Evolutionary conservation across 2,329 filamentous ascomycete genomes (phyloP), one percentile per base, ranked within the genome.

Genomic region (Trichoderma sp.): DNA sequence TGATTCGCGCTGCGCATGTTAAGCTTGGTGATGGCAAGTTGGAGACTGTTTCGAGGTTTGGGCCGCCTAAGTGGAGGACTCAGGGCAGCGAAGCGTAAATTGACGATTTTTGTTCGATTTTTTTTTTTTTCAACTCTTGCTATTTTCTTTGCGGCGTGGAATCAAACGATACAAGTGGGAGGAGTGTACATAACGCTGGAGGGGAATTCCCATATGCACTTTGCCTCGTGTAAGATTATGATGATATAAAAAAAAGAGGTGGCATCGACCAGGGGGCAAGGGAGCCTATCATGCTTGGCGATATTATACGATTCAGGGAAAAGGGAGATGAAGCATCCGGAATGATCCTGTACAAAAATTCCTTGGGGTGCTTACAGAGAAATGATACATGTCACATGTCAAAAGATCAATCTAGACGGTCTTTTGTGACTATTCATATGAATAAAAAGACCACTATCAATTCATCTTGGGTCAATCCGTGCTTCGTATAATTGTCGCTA

Each of bases 1-100:
- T 98, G 91, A 93, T 99, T 78, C 91, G 95, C 76, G 93, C 95
- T 80, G 92, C 92, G 31, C 92, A 96, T 76, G 95, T 98, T 75
- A 97, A 95, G 88, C 88, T 98, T 78, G 96, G 95, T 60, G 88
- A 90, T 76, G 88, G 88, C 76, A 88, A 88, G 80, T 84, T 93
- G 38, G 84, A 85, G 73, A 90, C 87, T 11, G 80, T 89, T 72
- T 85, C 86, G 56, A 84, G 85, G 62, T 89, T 90, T 74, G 88
- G 88, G 1, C 82, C 83, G 27, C 83, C 90, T 6, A 83, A 86
- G 78, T 91, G 89, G 89, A 83, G 83, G 81, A 84, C 83, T 29
- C 77, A 81, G 59, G 79, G 80, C 21, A 82, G 79, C 50, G 81
- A 83, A 79, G 81, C 80, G 41, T 84, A 63, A n/a, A 12, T 62